These are phyloP conservation scores for Cudoniella acicularis DNA, from an alignment of 495 filamentous ascomycete species.

Conservation along the genomic window DNA sequence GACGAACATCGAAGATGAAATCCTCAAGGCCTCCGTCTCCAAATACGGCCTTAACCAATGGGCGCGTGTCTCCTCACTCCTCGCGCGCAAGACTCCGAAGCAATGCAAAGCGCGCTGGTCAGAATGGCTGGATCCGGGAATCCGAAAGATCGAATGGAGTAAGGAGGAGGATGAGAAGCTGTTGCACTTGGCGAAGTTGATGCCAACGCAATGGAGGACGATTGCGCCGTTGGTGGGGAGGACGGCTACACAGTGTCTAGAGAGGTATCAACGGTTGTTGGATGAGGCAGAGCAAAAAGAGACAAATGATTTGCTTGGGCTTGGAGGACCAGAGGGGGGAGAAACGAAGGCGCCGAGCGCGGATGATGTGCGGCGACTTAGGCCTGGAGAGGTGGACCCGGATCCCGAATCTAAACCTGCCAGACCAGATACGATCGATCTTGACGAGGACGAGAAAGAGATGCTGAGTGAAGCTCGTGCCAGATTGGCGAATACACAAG, in stretches of 20 bases:
- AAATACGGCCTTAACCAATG: constrained; percentile 99
- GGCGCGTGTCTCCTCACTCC: constrained; percentile 95
- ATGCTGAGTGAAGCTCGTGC: constrained; percentile 98
- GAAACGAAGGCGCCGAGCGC: constrained; percentile 86
- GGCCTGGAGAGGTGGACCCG: constrained; percentile 91
- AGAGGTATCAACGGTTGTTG: constrained; percentile 92
- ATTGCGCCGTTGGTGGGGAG: constrained; percentile 95
- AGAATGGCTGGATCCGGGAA: constrained; percentile 97
- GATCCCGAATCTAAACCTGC: constrained; percentile 96
- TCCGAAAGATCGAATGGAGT: constrained; percentile 98
- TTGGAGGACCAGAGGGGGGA: constrained; percentile 82
- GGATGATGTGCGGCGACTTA: constrained; percentile 85
- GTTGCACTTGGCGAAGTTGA: constrained; percentile 92
- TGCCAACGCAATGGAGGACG: constrained; percentile 98
- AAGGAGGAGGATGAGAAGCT: constrained; percentile 98
- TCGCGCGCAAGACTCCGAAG: constrained; percentile 96
- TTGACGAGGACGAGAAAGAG: constrained; percentile 98
- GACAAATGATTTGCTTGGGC: constrained; percentile 62
- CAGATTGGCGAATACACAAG: constrained; percentile 93
- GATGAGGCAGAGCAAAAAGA: constrained; percentile 95
- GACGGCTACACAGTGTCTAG: constrained; percentile 93
- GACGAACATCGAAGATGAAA: constrained; percentile 79
- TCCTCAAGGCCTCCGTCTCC: constrained; percentile 92
- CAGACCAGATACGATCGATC: constrained; percentile 93
- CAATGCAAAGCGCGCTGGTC: constrained; percentile 98